These are phyloP conservation scores for Salvia sclarea DNA, from an alignment of 305 asterid species.

Conservation along the genomic window DNA sequence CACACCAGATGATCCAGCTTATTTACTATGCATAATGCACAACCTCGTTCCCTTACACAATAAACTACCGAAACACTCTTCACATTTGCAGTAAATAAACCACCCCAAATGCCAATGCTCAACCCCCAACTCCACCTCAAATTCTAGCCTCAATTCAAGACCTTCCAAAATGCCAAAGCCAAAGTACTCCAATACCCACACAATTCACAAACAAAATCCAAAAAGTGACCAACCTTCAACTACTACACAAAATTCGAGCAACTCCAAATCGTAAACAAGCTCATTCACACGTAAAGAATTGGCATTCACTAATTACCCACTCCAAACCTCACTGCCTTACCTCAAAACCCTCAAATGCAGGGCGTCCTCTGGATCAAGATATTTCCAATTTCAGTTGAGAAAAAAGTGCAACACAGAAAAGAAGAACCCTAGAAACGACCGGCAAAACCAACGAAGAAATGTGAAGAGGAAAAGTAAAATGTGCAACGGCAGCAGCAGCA, in stretches of 20 bases:
- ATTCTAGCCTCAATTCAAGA: constrained; percentile 25
- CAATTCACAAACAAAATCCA: constrained; percentile 29
- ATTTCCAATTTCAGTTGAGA: constrained; percentile 35
- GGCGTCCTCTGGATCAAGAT: constrained; percentile 41
- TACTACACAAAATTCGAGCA: constrained; percentile 32
- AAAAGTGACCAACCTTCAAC: constrained; percentile 16
- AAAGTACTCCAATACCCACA: constrained; percentile 16
- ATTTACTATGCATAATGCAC: constrained; percentile 10
- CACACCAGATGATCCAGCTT: constrained; percentile 21
- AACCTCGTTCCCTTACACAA: constrained; percentile 28
- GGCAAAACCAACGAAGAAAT: constrained; percentile 35
- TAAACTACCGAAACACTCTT: constrained; percentile 29
- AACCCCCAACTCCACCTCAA: constrained; percentile 29
- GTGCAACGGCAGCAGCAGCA: constrained; percentile 46
- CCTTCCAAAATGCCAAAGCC: constrained; percentile 26
- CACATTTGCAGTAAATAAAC: constrained; percentile 29
- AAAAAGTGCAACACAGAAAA: constrained; percentile 16
- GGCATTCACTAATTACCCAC: constrained; percentile 33
- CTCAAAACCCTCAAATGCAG: constrained; percentile 33
- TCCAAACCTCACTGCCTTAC: constrained; percentile 11
- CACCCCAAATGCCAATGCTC: constrained; percentile 13
- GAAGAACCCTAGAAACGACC: constrained; percentile 19
- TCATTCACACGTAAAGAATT: constrained; percentile 29
- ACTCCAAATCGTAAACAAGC: constrained; percentile 30
- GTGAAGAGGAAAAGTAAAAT: constrained; percentile 62